Base-by-base conservation (phyloP, 306 rosid species). In the Abrus pulchellus region DNA sequence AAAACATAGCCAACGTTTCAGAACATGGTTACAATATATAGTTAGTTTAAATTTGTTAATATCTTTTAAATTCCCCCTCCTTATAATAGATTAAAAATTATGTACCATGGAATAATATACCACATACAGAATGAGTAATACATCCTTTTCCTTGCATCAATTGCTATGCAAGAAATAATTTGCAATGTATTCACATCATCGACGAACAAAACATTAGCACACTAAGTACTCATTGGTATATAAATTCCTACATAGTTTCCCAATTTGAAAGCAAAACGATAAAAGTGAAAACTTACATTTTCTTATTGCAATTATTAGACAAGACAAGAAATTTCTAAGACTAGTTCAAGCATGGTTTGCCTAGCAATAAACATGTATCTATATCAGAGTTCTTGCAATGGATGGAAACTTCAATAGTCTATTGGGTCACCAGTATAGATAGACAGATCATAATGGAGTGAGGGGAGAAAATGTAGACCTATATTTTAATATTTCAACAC, bases 301-400 rank as follows among this genome's bases (percentile, higher is more conserved):
- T 72, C 73, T 29, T 13, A 73, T 11, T 57, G 76, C 68, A 56
- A 33, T 64, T 55, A 64, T 62, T 5, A 41, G 10, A 61, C 20
- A 20, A 71, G 20, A 77, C 65, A 82, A 70, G 85, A 85, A 86
- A 74, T 63, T 82, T 82, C 88, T 45, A 63, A 29, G 80, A 76
- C 50, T 56, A 57, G 29, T 36, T 32, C 33, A 54, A 20, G 65
- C 20, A 20, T 20, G 20, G 20, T 0, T 20, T 20, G 20, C 20
- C 20, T 20, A 20, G 20, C 20, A 20, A 20, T 20, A 20, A 20
- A 20, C 20, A 20, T 20, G 20, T 20, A 20, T 72, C 56, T 27
- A 28, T 55, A 11, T 27, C 8, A 41, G 45, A 68, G 33, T 55
- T 34, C 56, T 64, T 33, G 47, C 47, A 61, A 71, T 49, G 28